These are phyloP conservation scores for Pichia sp. DNA, from an alignment of 1,139 yeast species.

Conservation along the genomic window DNA sequence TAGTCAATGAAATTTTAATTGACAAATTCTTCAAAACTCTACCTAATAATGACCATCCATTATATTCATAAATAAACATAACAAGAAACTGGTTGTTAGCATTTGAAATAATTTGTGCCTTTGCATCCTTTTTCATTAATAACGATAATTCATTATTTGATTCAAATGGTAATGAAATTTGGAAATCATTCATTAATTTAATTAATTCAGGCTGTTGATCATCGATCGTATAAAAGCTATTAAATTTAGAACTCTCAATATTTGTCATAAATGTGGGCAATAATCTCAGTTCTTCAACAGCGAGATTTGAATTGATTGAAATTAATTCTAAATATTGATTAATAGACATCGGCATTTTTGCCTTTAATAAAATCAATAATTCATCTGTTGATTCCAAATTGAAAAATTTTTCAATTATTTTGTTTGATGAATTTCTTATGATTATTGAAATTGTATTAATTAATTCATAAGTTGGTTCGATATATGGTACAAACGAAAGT, in stretches of 20 bases:
- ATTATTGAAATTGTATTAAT: slow-evolving; percentile 47
- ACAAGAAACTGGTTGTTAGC: slow-evolving; percentile 32
- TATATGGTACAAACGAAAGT: slow-evolving; percentile 55
- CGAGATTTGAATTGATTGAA: slow-evolving; percentile 59
- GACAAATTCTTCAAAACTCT: slow-evolving; percentile 63
- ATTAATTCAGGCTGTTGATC: slow-evolving; percentile 48
- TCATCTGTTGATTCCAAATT: slow-evolving; percentile 47
- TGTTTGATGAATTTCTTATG: slow-evolving; percentile 48
- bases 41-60: slow-evolving; percentile 86
- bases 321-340: slow-evolving; percentile 57
- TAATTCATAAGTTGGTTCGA: slow-evolving; percentile 50
- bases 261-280: slow-evolving; percentile 55
- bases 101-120: slow-evolving; percentile 56
- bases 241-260: slow-evolving; percentile 36
- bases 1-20: slow-evolving; percentile 32
- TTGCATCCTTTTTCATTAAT: slow-evolving; percentile 47
- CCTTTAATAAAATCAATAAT: slow-evolving; percentile 53
- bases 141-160: slow-evolving; percentile 39
- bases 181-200: slow-evolving; percentile 36
- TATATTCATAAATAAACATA: slow-evolving; percentile 66
- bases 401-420: slow-evolving; percentile 53
- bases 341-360: slow-evolving; percentile 70
- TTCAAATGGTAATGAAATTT: slow-evolving; percentile 48
- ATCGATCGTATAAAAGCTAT: slow-evolving; percentile 39
- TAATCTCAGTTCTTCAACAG: slow-evolving; percentile 53